Evolutionary conservation across 805 yeast species (phyloP).

Genomic region (Ogataea kodamae): DNA sequence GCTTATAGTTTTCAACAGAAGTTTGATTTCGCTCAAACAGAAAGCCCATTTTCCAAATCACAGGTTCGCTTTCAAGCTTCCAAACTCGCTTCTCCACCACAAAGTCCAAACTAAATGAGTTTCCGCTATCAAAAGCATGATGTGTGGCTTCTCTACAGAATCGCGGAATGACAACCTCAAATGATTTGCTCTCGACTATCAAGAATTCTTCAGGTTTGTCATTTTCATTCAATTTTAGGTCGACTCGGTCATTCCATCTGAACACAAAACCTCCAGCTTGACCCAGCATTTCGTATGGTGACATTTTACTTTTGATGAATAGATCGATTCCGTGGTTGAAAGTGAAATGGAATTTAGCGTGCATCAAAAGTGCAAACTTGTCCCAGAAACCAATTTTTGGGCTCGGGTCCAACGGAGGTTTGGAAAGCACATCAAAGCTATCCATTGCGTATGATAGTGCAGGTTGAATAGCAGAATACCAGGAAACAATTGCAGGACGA

Average conservation of each 20-base stretch:
- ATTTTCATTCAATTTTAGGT: constrained; percentile 48
- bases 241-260: constrained; percentile 57
- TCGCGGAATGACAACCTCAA: constrained; percentile 54
- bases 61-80: constrained; percentile 59
- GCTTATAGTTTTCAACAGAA: constrained; percentile 31
- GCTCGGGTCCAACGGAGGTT: constrained; percentile 67
- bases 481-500: constrained; percentile 50
- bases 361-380: constrained; percentile 52
- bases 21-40: constrained; percentile 61
- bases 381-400: constrained; percentile 71
- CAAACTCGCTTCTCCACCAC: constrained; percentile 47
- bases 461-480: constrained; percentile 64
- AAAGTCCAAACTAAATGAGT: constrained; percentile 35
- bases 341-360: constrained; percentile 48
- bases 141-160: constrained; percentile 37
- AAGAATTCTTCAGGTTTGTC: constrained; percentile 48
- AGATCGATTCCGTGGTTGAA: constrained; percentile 52
- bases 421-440: constrained; percentile 63
- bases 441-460: constrained; percentile 58
- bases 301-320: constrained; percentile 57
- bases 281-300: constrained; percentile 58
- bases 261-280: constrained; percentile 61
- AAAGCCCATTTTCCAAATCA: constrained; percentile 76
- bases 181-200: constrained; percentile 51
- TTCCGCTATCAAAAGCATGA: constrained; percentile 10